Conservation (phyloP, 371 early-diverging fungal genomes). For the Mycotypha africana region DNA sequence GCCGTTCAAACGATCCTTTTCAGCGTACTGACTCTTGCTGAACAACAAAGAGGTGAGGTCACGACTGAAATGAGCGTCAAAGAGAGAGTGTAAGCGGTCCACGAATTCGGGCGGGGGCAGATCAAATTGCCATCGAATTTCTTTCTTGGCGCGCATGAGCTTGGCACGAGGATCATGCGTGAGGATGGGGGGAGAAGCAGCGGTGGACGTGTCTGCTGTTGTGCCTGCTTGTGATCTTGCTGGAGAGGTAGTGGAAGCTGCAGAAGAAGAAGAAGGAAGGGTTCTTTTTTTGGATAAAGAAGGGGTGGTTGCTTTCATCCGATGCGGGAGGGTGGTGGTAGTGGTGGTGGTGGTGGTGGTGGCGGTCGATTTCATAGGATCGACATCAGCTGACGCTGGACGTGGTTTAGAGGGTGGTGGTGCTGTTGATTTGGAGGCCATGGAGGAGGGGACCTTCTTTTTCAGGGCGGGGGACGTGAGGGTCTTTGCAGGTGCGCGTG, state of each 20-base stretch:
- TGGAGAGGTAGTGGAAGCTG: background rate
- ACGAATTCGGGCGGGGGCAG: conserved; percentile 67
- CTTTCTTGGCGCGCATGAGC: conserved; percentile 65
- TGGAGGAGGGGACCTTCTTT: too few species aligned
- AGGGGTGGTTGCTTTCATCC: too few species aligned
- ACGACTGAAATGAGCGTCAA: conserved; percentile 52
- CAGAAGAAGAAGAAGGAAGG: background rate
- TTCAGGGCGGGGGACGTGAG: conserved; percentile 73
- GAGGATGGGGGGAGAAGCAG: conserved; percentile 46
- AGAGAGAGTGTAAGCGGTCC: conserved; percentile 56
- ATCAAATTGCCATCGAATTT: conserved; percentile 78
- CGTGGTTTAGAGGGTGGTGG: too few species aligned
- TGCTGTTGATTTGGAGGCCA: too few species aligned
- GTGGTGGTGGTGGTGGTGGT: too few species aligned
- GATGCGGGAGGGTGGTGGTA: too few species aligned
- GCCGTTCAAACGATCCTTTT: conserved; percentile 66
- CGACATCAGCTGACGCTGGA: conserved; percentile 2
- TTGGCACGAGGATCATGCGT: conserved; percentile 65
- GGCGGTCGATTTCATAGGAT: too few species aligned
- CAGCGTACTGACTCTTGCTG: conserved; percentile 78
- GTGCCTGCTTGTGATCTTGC: conserved; percentile 15
- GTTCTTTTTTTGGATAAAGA: too few species aligned
- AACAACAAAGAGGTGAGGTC: conserved; percentile 62
- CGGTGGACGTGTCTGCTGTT: conserved; percentile 7
- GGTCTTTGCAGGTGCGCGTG: conserved; percentile 76